Percentiles rank a stretch among this genome's conserved stretches.
These are phyloP conservation scores for Curvularia sp. DNA, from an alignment of 2,329 filamentous ascomycete genomes.

Conservation along the genomic window DNA sequence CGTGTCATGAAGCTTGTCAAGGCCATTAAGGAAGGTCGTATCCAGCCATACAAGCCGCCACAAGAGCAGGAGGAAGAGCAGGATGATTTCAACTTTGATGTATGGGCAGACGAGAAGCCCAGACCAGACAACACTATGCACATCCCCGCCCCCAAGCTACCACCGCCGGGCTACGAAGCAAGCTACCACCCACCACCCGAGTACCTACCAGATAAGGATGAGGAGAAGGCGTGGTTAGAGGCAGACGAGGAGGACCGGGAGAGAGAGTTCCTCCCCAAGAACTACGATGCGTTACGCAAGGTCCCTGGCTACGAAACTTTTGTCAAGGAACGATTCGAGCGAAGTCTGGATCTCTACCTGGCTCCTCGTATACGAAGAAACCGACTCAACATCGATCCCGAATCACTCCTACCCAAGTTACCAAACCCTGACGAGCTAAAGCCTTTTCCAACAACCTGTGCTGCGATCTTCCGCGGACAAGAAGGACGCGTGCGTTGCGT, in stretches of 20 bases:
- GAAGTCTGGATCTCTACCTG: conserved; percentile 93
- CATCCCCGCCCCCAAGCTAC: conserved; percentile 89
- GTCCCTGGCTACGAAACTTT: conserved; percentile 91
- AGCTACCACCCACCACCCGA: conserved; percentile 96
- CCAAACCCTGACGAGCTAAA: conserved; percentile 92
- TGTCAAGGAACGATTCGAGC: conserved; percentile 94
- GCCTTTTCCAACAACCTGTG: conserved; percentile 90
- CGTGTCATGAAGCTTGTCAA: conserved; percentile 96
- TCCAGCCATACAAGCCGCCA: conserved; percentile 84
- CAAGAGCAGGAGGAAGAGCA: conserved; percentile 77
- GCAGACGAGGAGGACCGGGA: conserved; percentile 89
- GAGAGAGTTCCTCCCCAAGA: conserved; percentile 83
- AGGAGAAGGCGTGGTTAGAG: conserved; percentile 84
- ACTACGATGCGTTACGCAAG: conserved; percentile 83
- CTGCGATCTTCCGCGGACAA: conserved; percentile 87
- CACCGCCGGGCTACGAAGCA: conserved; percentile 91
- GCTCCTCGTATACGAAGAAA: conserved; percentile 91
- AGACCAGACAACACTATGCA: conserved; percentile 89
- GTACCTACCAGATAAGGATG: conserved; percentile 86
- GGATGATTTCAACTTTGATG: conserved; percentile 75
- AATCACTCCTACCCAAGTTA: conserved; percentile 88
- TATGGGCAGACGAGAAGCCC: conserved; percentile 92
- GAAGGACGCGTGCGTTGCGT: conserved; percentile 86
- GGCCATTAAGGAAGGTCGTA: conserved; percentile 92
- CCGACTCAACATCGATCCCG: conserved; percentile 95